These are phyloP conservation scores for Grosmannia serpens DNA, from an alignment of 2,329 filamentous ascomycete species.

Conservation along the genomic window DNA sequence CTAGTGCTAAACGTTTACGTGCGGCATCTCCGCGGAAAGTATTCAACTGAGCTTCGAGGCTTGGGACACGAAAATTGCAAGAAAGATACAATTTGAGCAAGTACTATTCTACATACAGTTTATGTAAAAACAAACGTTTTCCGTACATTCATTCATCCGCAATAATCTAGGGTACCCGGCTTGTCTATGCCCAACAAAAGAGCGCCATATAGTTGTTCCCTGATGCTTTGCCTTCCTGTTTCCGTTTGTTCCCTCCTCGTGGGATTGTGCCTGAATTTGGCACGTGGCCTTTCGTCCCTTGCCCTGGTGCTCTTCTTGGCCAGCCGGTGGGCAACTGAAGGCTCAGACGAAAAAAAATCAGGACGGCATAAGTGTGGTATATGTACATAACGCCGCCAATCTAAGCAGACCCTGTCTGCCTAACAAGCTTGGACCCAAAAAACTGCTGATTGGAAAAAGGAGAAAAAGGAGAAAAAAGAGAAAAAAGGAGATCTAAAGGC, in stretches of 20 bases:
- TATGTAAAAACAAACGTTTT: not conserved
- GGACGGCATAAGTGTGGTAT: not conserved
- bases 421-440: not conserved
- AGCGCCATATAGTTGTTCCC: not conserved
- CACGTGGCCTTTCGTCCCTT: not conserved
- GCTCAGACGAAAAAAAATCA: not conserved
- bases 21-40: too few species aligned
- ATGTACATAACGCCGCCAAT: not conserved
- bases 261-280: not conserved
- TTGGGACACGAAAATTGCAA: too few species aligned
- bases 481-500: not conserved
- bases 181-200: not conserved
- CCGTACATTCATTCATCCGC: not conserved
- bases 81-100: too few species aligned
- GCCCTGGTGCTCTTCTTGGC: not conserved
- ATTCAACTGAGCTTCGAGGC: too few species aligned
- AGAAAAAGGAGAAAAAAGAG: constrained; percentile 9
- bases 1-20: too few species aligned
- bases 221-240: not conserved
- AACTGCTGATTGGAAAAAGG: not conserved
- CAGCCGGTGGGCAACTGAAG: not conserved
- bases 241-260: not conserved
- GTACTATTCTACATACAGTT: not conserved
- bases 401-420: not conserved
- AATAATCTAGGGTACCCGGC: not conserved